Base-by-base conservation (phyloP, 352 stramenopile species). In the Elongisporangium prolatum region DNA sequence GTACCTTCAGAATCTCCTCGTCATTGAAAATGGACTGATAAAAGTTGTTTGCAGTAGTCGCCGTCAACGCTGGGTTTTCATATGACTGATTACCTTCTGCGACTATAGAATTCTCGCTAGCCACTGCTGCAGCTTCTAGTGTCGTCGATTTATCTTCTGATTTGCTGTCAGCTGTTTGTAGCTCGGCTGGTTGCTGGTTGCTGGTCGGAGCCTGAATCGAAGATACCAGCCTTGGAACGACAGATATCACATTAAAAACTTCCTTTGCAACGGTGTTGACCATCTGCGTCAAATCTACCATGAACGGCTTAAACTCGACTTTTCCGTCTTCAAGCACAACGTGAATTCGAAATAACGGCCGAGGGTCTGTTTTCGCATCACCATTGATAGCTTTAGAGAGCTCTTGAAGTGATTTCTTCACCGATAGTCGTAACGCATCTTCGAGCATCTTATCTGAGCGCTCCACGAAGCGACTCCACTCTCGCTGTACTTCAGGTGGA, bases 21-120 rank as follows among this genome's bases (percentile, higher is more conserved):
- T 98, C 93, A 51, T 98, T 97, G 60, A 93, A 97, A 55, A 98
- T 97, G n/a, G 85, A 93, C 54, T 97, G 83, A 61, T 97, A 98
- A 54, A 97, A 98, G 34, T 86, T 92, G 67, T 74, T 92, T 21
- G 65, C 59, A 25, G 44, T 60, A 21, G 50, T 68, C 59, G 3
- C 37, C 5, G 21, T 52, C n/a, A 57, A 63, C 21, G 52, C 48
- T 17, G 40, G 5, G 67, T 49, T 55, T 71, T 61, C 14, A 66
- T 72, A 50, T 61, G 21, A 28, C 48, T 60, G 44, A 50, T 51
- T 62, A 4, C 47, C 34, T 59, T 67, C 48, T 14, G 10, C 25
- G 11, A 14, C 40, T 2, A n/a, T 22, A 13, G 50, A 34, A 34
- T 7, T 21, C 21, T 72, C 69, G 21, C 61, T 58, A 21, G 67